A percentile compares a stretch with the other conserved stretches of the same genome.
Conservation (phyloP, 2,329 filamentous ascomycete species). For the Colletotrichum sojae region DNA sequence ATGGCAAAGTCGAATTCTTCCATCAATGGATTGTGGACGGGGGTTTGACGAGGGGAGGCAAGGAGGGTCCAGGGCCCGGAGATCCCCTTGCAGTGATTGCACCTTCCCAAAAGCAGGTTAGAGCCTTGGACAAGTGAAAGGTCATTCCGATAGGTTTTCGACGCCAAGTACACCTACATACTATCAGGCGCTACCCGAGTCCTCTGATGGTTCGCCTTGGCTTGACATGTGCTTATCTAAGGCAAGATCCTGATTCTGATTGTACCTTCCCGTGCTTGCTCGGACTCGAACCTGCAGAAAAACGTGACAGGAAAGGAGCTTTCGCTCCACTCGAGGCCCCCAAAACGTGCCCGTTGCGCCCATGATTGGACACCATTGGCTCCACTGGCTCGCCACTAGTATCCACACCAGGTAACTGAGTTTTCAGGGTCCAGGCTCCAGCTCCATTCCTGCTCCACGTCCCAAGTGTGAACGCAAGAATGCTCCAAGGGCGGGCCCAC, state of each 20-base stretch:
- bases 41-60: not conserved
- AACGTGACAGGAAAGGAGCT: not conserved
- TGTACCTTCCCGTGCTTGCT: not conserved
- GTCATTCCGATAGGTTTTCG: too few species aligned
- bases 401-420: not conserved
- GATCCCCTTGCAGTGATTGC: too few species aligned
- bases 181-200: too few species aligned
- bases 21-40: too few species aligned
- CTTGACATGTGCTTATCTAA: not conserved
- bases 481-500: too few species aligned
- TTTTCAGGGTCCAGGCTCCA: slow-evolving; percentile 34
- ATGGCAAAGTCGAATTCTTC: not conserved
- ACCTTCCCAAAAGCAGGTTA: too few species aligned
- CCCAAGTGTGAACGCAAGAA: too few species aligned
- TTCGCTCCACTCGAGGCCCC: not conserved
- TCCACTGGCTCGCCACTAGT: not conserved
- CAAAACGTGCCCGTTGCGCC: not conserved
- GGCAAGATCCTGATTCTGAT: not conserved
- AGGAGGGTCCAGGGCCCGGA: too few species aligned
- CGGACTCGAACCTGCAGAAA: not conserved
- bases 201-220: too few species aligned
- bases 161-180: too few species aligned
- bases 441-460: not conserved
- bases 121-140: too few species aligned
- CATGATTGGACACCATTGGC: not conserved